These are phyloP conservation scores for Boletus albobrunnescens DNA, from an alignment of 1,284 basidiomycete species.

Conservation along the genomic window DNA sequence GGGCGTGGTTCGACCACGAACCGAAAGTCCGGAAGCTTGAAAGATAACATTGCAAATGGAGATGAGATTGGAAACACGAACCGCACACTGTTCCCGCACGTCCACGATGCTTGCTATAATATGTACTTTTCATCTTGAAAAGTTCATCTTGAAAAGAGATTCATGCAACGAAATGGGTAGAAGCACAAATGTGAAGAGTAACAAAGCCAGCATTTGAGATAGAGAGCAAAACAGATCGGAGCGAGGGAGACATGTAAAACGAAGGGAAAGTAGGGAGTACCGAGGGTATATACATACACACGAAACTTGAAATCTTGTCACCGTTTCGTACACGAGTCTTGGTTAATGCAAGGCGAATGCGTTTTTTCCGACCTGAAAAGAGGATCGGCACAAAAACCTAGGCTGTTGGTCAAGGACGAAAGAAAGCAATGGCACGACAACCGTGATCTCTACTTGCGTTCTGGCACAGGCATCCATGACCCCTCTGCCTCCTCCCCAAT, in stretches of 20 bases:
- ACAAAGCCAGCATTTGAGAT: constrained; percentile 7
- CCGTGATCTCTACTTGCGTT: constrained; percentile 29
- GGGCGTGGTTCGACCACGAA: not conserved
- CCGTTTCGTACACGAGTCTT: constrained; percentile 7
- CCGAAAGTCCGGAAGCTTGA: not conserved
- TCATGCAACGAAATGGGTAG: constrained; percentile 1
- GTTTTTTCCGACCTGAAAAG: constrained; percentile 14
- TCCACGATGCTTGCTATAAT: not conserved
- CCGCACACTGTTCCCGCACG: not conserved
- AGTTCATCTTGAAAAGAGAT: not conserved
- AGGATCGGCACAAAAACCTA: constrained; percentile 6
- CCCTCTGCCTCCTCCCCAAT: constrained; percentile 40
- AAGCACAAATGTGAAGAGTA: constrained; percentile 8
- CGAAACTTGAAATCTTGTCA: constrained; percentile 6
- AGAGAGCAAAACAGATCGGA: constrained; percentile 13
- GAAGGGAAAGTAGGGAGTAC: not conserved
- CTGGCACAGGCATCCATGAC: constrained; percentile 43
- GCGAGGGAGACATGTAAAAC: not conserved
- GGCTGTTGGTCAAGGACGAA: constrained; percentile 5
- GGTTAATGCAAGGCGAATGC: constrained; percentile 16
- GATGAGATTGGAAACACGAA: not conserved
- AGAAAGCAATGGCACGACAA: not conserved
- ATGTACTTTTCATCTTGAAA: no score
- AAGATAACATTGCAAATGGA: not conserved
- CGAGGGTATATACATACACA: constrained; percentile 26